Conservation (phyloP, 345 rosid species). For the Ceriops zippeliana region DNA sequence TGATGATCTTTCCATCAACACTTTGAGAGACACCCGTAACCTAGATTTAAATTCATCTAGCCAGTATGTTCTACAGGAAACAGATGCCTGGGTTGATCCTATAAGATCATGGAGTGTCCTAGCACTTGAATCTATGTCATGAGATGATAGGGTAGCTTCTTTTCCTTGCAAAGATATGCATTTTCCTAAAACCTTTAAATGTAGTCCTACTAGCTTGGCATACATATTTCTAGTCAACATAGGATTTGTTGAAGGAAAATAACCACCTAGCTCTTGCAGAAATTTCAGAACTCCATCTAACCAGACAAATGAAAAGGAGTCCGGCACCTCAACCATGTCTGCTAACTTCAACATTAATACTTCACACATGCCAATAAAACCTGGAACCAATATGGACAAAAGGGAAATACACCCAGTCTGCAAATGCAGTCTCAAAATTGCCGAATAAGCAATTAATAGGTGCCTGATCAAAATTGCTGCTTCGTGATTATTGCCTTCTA, state of each 20-base stretch:
- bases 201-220: constrained; percentile 60
- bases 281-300: constrained; percentile 74
- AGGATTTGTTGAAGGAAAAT: constrained; percentile 46
- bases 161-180: constrained; percentile 84
- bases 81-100: constrained; percentile 32
- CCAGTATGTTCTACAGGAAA: constrained; percentile 34
- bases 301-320: constrained; percentile 58
- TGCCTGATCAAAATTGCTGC: constrained; percentile 65
- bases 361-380: constrained; percentile 44
- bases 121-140: constrained; percentile 58
- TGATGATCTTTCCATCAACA: constrained; percentile 50
- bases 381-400: constrained; percentile 41
- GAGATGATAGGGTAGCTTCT: constrained; percentile 65
- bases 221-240: constrained; percentile 36
- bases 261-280: constrained; percentile 71
- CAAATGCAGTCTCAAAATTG: constrained; percentile 62
- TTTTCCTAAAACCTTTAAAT: constrained; percentile 70
- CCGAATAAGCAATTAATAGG: constrained; percentile 63
- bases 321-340: constrained; percentile 38
- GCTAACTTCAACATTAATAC: constrained; percentile 56
- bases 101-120: constrained; percentile 36
- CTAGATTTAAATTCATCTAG: constrained; percentile 63
- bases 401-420: constrained; percentile 34
- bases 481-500: constrained; percentile 55
- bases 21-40: constrained; percentile 67